Percentiles rank a stretch among this genome's conserved stretches.
Conservation (phyloP, 2,329 filamentous ascomycete species). For the Knoxdaviesia capensis region DNA sequence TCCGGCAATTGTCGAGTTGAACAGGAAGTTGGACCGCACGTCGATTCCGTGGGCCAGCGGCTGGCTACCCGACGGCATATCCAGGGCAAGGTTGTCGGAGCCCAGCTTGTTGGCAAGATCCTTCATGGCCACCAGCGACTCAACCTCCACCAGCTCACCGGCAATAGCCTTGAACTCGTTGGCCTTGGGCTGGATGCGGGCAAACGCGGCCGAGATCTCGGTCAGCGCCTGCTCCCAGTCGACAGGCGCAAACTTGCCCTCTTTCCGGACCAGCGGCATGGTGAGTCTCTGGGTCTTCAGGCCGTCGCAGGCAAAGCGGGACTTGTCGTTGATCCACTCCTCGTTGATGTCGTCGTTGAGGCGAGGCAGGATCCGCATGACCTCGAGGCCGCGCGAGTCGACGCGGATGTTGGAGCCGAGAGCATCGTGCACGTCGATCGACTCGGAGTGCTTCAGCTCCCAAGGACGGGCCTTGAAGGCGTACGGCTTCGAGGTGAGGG, state of each 20-base stretch:
- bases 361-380: constrained; percentile 83
- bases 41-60: constrained; percentile 87
- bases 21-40: constrained; percentile 81
- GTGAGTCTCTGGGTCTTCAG: constrained; percentile 91
- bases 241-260: constrained; percentile 78
- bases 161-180: constrained; percentile 95
- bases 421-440: constrained; percentile 82
- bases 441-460: constrained; percentile 93
- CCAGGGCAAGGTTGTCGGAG: constrained; percentile 86
- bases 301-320: constrained; percentile 87
- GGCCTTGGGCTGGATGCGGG: constrained; percentile 59
- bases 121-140: constrained; percentile 90
- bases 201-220: constrained; percentile 66
- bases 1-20: constrained; percentile 89
- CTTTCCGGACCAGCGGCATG: constrained; percentile 70
- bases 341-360: constrained; percentile 97
- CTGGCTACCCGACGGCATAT: constrained; percentile 65
- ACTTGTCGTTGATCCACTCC: constrained; percentile 99
- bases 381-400: constrained; percentile 81
- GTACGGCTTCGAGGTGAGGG: constrained; percentile 91
- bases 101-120: constrained; percentile 91
- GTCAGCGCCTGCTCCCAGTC: constrained; percentile 91
- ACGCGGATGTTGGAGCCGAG: constrained; percentile 89
- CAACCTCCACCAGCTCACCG: constrained; percentile 77
- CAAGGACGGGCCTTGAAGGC: constrained; percentile 92